Evolutionary conservation across 192 early-diverging fungal species (phyloP).

Genomic region (Linnemannia zychae): DNA sequence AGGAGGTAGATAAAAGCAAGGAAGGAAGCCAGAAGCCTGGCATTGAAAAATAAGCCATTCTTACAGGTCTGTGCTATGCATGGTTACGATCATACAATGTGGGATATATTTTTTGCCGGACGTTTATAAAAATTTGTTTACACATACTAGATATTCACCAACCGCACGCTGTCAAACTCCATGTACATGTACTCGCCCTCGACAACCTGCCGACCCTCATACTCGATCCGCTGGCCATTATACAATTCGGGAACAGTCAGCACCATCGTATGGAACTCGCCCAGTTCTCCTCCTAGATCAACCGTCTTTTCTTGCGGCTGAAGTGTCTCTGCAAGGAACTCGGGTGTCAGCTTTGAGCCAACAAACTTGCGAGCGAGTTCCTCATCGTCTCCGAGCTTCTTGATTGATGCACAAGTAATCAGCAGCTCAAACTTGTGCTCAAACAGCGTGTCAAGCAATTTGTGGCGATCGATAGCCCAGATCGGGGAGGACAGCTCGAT

Average conservation of each 20-base stretch:
- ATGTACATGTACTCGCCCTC: conserved; percentile 61
- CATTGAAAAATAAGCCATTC: not conserved
- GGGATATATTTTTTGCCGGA: not conserved
- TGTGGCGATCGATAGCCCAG: conserved; percentile 63
- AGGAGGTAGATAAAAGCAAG: not conserved
- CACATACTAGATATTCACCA: not conserved
- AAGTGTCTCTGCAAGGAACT: conserved; percentile 57
- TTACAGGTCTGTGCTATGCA: not conserved
- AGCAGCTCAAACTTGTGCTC: conserved; percentile 46
- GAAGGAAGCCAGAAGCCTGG: not conserved
- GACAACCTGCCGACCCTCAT: conserved; percentile 19
- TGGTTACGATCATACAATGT: not conserved
- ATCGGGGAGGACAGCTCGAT: conserved; percentile 67
- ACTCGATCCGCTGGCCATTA: conserved; percentile 37
- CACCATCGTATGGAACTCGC: conserved; percentile 82
- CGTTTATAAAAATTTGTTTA: not conserved
- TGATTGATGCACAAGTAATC: conserved; percentile 58
- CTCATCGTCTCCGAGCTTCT: conserved; percentile 54
- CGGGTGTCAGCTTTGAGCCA: conserved; percentile 55
- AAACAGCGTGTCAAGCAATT: conserved; percentile 65
- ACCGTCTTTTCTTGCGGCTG: conserved; percentile 56
- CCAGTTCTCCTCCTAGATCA: conserved; percentile 74
- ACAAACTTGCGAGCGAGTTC: conserved; percentile 56
- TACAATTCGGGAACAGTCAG: conserved; percentile 67
- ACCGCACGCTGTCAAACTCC: conserved; percentile 36